Evolutionary conservation across 2,329 filamentous ascomycete genomes (phyloP), one percentile per base, ranked within the genome.

Genomic region (Arthrobotrys sphaeroides): DNA sequence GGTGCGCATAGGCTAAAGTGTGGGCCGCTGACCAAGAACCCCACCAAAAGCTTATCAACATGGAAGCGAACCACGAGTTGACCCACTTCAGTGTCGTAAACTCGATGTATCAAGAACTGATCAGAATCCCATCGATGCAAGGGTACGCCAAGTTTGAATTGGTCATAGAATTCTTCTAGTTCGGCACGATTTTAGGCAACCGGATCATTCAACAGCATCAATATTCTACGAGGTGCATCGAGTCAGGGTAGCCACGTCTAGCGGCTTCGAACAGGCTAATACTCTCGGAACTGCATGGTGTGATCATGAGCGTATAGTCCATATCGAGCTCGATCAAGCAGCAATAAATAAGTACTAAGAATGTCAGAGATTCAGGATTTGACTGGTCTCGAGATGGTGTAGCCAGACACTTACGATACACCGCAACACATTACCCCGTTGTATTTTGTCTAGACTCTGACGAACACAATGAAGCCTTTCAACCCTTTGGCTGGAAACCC

Each of bases 401-500:
- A n/a, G n/a, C n/a, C n/a, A n/a, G n/a, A n/a, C n/a, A n/a, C n/a
- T n/a, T n/a, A n/a, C n/a, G n/a, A n/a, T n/a, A n/a, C n/a, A n/a
- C n/a, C 26, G 18, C 59, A 64, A 64, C 59, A 26, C 59, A 49
- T 24, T 28, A 38, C 12, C 24, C n/a, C 49, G 59, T 64, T 64
- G 42, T 22, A 64, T 64, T 47, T 49, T 26, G 4, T 13, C n/a
- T 18, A 24, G 2, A 2, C 20, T 20, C n/a, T n/a, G n/a, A n/a
- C n/a, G n/a, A n/a, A 16, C 33, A 53, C 6, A 24, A 68, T 62
- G 64, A 69, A 69, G 33, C 70, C 62, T 12, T 67, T 69, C 24
- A 67, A 69, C 33, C 70, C 70, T 13, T 55, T 74, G 7, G 49
- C 68, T 18, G 60, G 43, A 60, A 79, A 79, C 59, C 77, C 77